phyloP scores from a whole-genome alignment of 208 protist species.

The Porcisia deanei region DNA sequence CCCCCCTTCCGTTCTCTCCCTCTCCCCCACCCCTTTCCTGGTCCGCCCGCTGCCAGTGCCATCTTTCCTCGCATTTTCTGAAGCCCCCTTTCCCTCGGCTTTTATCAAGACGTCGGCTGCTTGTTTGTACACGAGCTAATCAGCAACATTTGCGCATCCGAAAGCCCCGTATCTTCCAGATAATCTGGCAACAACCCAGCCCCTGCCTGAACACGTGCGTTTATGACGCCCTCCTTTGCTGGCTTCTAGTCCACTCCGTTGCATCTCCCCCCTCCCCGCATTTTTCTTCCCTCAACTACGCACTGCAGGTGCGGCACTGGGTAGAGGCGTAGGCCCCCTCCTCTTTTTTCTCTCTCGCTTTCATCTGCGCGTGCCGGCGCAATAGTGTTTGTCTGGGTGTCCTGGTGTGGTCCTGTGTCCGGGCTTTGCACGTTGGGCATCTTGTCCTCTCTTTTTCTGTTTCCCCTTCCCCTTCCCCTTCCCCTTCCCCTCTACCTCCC shows the following conservation, averaged over 20 bases:
- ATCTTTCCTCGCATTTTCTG: neutral
- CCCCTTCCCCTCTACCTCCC: neutral
- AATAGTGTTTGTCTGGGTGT: neutral
- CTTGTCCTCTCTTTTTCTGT: neutral
- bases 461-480: neutral
- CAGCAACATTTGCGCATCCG: neutral
- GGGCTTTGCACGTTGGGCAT: neutral
- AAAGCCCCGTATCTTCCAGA: neutral
- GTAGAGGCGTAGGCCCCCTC: neutral
- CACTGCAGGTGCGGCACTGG: no score
- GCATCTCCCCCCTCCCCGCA: neutral
- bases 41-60: no score
- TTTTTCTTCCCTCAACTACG: neutral
- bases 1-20: neutral
- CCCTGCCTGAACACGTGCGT: neutral
- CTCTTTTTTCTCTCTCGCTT: neutral
- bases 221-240: neutral
- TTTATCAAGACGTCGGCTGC: neutral
- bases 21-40: neutral
- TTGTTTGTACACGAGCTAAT: neutral
- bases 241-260: neutral
- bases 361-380: neutral
- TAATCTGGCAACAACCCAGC: neutral
- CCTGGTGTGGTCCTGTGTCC: neutral
- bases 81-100: neutral